Conservation (phyloP, 495 filamentous ascomycete species). For the Talaromyces adpressus region DNA sequence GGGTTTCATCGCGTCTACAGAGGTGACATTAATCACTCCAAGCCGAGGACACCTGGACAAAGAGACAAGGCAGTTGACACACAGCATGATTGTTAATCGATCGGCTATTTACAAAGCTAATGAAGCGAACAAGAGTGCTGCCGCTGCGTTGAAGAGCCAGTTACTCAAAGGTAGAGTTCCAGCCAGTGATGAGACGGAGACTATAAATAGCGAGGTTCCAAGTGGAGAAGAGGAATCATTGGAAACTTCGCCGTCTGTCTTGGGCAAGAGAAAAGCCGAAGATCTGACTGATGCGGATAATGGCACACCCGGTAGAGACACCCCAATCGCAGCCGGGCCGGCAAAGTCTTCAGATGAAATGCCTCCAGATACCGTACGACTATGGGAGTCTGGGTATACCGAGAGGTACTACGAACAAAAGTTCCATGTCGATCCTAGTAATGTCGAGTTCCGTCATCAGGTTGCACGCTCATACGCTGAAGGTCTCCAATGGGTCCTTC, state of each 20-base stretch:
- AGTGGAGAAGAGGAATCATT: slow-evolving; percentile 10
- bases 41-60: slow-evolving; percentile 50
- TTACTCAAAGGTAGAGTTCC: slow-evolving; percentile 46
- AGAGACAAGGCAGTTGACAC: slow-evolving; percentile 59
- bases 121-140: slow-evolving; percentile 88
- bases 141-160: slow-evolving; percentile 78
- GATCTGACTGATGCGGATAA: slow-evolving; percentile 51
- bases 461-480: slow-evolving; percentile 93
- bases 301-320: slow-evolving; percentile 51
- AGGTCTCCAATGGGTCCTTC: slow-evolving; percentile 94
- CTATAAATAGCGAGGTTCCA: slow-evolving; percentile 7
- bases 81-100: slow-evolving; percentile 83
- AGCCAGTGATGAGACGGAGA: slow-evolving; percentile 14
- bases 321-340: slow-evolving; percentile 37
- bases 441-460: slow-evolving; percentile 81
- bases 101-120: slow-evolving; percentile 69
- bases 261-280: slow-evolving; percentile 58
- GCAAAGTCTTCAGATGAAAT: slow-evolving; percentile 48
- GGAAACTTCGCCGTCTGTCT: slow-evolving; percentile 34
- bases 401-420: slow-evolving; percentile 98
- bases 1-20: slow-evolving; percentile 17
- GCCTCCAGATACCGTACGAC: slow-evolving; percentile 70
- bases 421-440: slow-evolving; percentile 75
- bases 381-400: slow-evolving; percentile 94
- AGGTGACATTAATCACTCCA: slow-evolving; percentile 51